Base-by-base conservation (phyloP, 2,329 filamentous ascomycete genomes). In the Claviceps sp. region DNA sequence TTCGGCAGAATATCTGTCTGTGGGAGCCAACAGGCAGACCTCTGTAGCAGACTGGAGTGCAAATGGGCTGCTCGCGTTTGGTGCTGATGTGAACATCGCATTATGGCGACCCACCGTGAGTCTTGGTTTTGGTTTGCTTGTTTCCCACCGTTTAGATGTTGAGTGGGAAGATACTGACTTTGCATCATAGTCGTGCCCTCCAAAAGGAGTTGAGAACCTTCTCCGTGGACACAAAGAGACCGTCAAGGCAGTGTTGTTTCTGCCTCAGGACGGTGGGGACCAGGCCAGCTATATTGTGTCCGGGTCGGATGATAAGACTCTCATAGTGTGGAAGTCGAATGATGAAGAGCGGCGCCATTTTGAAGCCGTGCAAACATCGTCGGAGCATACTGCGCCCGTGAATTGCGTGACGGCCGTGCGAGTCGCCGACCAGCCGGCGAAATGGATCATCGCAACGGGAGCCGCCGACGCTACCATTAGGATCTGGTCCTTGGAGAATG, bases 21-120 rank as follows among this genome's bases (percentile, higher is more conserved):
- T 84, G 56, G 93, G 93, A 55, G 91, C 89, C 47, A 98, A 97
- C 68, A 79, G 91, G 60, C 88, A 97, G 62, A 86, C 91, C 17
- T 83, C 85, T 16, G 87, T 89, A 30, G 90, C 91, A 30, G 91
- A 97, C 70, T 98, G 93, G 93, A 82, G 86, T 63, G 64, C 70
- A 19, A 70, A 76, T 56, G 87, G 85, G 10, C 65, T 89, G 45
- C 74, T 98, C 51, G 93, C 89, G 34, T 98, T 88, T 70, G 93
- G 93, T 37, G 85, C 90, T 8, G 88, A 94, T 68, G 82, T 84
- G 59, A 93, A 93, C 69, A 78, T 98, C 60, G 91, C 89, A 44
- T 65, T 97, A 42, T 98, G 93, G 93, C 75, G 82, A 64, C 89
- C 89, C 52, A 68, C 76, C 64, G 87, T 90, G 74, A 68, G 82